Base-by-base conservation (phyloP, 805 yeast species). In the Candida chauliodis region DNA sequence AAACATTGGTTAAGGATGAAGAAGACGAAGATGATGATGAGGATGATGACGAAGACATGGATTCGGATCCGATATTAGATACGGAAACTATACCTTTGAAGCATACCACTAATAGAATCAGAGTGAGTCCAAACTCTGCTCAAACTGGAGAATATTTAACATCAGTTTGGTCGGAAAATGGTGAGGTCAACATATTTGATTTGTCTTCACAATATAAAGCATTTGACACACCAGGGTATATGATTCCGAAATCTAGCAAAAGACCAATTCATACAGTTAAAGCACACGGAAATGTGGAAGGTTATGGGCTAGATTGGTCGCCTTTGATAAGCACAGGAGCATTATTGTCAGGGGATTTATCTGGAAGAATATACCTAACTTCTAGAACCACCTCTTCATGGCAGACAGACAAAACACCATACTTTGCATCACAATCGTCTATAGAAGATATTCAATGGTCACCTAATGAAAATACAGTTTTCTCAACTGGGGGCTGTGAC, bases 401-500 rank as follows among this genome's bases (percentile, higher is more conserved):
- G 96, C 68, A 71, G 32, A 89, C 98, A 2, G 97, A 91, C 51
- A 79, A 80, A 52, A 77, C 81, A 8, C 86, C 97, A 22, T 93
- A 79, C 61, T 71, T 67, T 42, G 81, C 83, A 45, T 72, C 76
- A 17, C 75, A 79, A 40, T 69, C 84, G 27, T 84, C 93, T n/a
- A 83, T 93, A 42, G 99, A 93, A 65, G 99, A 93, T 57, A 78
- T 93, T 42, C 98, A 93, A 63, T 93, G 98, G 97, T 86, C 96
- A 9, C 84, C 83, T 38, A 78, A 90, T 4, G 98, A 93, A 59
- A 76, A 75, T 46, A 88, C 97, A 0, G 99, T 93, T 21, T 93
- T 93, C 58, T 95, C 97, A n/a, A 78, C 95, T 16, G 91, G 84
- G 30, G 97, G 96, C 11, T 75, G 84, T 42, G 99, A 93, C 56